phyloP scores from a whole-genome alignment of 2,329 filamentous ascomycete genomes.

The Rhytidhysteron rufulum region DNA sequence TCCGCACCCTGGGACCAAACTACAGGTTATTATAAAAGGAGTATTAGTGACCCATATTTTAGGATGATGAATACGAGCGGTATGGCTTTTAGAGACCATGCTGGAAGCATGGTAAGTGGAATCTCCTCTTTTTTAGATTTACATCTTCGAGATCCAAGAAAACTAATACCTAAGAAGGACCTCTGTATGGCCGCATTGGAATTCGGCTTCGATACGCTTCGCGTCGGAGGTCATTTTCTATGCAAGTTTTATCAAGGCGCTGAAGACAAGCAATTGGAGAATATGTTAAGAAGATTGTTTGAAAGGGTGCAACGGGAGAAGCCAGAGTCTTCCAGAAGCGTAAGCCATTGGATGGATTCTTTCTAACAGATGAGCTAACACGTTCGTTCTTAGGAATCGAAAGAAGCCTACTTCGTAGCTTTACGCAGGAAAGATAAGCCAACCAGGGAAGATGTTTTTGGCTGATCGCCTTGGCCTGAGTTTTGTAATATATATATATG shows the following conservation, averaged over 20 bases:
- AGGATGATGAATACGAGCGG: slow-evolving; percentile 99
- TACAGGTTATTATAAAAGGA: slow-evolving; percentile 75
- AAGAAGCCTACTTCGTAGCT: slow-evolving; percentile 82
- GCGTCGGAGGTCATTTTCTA: slow-evolving; percentile 80
- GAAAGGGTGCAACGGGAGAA: slow-evolving; percentile 80
- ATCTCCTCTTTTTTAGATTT: no score
- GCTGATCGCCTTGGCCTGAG: no score
- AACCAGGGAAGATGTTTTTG: slow-evolving; percentile 45
- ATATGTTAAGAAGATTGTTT: slow-evolving; percentile 71
- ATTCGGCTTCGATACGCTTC: slow-evolving; percentile 82
- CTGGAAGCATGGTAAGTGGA: slow-evolving; percentile 80
- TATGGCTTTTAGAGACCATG: slow-evolving; percentile 79
- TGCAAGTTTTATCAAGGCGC: slow-evolving; percentile 96
- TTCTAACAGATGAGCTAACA: not conserved
- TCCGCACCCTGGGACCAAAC: slow-evolving; percentile 91
- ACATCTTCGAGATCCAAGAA: not conserved
- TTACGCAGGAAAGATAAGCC: slow-evolving; percentile 61
- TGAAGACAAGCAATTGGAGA: slow-evolving; percentile 79
- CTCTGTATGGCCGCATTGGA: slow-evolving; percentile 80
- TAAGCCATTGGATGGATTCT: slow-evolving; percentile 46
- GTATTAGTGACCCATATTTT: slow-evolving; percentile 88
- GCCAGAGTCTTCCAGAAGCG: slow-evolving; percentile 82
- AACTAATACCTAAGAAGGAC: no score
- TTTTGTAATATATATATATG: no score
- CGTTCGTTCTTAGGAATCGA: slow-evolving; percentile 60